Conservation (phyloP, 345 rosid genomes). For the Mangifera indica region DNA sequence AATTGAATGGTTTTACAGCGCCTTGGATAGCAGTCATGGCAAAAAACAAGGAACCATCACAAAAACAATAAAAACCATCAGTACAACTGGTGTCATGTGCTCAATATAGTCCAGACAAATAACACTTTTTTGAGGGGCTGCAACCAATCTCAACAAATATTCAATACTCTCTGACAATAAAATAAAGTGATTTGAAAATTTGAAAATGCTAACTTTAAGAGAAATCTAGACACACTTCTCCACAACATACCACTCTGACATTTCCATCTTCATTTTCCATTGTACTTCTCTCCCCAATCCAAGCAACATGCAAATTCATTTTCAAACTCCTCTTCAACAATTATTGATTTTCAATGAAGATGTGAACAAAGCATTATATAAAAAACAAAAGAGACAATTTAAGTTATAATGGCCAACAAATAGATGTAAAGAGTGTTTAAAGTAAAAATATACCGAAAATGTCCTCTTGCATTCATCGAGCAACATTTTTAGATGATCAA, state of each 20-base stretch:
- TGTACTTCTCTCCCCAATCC: neutral
- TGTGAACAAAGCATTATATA: neutral
- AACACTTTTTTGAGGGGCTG: neutral
- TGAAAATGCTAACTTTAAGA: neutral
- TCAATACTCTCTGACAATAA: neutral
- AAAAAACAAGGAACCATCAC: neutral
- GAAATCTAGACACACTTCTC: conserved; percentile 10
- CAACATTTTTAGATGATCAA: conserved; percentile 71
- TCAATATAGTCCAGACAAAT: neutral
- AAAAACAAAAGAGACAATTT: neutral
- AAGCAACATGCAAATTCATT: neutral
- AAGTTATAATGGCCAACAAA: neutral
- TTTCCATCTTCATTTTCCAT: neutral
- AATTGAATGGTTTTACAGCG: conserved; percentile 3
- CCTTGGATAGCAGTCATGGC: neutral
- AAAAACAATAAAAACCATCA: neutral
- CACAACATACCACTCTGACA: neutral
- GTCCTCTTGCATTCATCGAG: conserved; percentile 91
- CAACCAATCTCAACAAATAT: neutral
- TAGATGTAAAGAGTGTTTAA: neutral
- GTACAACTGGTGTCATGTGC: neutral
- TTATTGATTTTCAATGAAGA: neutral
- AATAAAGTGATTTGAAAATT: neutral
- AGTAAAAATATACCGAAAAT: conserved; percentile 57
- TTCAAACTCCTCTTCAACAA: neutral